Evolutionary conservation across 306 rosid genomes (phyloP).

Genomic region (Trichosanthes truncata): DNA sequence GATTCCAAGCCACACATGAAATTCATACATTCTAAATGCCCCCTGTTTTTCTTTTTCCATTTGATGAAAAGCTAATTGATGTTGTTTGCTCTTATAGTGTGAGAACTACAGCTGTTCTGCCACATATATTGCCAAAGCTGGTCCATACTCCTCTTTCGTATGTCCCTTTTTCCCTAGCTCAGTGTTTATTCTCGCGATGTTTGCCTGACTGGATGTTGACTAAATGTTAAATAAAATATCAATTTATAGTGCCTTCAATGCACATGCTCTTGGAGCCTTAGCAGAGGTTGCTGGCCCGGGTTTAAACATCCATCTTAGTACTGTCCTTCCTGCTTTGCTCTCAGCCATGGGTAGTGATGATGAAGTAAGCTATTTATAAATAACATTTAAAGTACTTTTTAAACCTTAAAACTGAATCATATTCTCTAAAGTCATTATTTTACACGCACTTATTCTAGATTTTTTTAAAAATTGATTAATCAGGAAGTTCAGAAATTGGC

Average conservation of each 20-base stretch:
- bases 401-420: background rate
- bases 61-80: slow-evolving; percentile 13
- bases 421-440: background rate
- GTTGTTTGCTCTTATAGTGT: slow-evolving; percentile 38
- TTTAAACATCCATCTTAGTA: slow-evolving; percentile 70
- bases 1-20: background rate
- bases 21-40: background rate
- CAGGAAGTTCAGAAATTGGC: slow-evolving; percentile 83
- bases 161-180: slow-evolving; percentile 22
- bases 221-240: background rate
- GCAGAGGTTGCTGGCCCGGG: slow-evolving; percentile 98
- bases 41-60: background rate
- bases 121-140: slow-evolving; percentile 91
- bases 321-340: slow-evolving; percentile 84
- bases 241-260: slow-evolving; percentile 71
- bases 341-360: slow-evolving; percentile 69
- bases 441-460: background rate
- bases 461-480: slow-evolving; percentile 13
- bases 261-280: slow-evolving; percentile 96
- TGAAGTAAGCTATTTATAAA: slow-evolving; percentile 31
- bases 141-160: slow-evolving; percentile 90
- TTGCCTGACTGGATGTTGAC: background rate
- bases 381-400: background rate
- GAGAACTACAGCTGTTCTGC: slow-evolving; percentile 83
- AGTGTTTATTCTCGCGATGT: slow-evolving; percentile 2